phyloP scores from a whole-genome alignment of 2,329 filamentous ascomycete species.

The Emergomyces orientalis region DNA sequence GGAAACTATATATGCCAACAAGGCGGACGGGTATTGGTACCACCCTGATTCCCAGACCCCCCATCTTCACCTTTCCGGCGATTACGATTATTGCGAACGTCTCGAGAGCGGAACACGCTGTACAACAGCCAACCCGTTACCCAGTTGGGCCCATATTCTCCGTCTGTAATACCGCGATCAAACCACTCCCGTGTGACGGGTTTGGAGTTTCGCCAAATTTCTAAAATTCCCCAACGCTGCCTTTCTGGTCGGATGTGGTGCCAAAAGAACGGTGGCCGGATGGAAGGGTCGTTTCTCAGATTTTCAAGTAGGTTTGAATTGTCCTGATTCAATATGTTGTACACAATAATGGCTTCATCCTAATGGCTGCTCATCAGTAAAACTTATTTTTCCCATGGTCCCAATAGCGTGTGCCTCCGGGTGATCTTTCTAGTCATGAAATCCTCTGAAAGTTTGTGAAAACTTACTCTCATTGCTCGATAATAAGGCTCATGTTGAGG shows the following conservation, averaged over 20 bases:
- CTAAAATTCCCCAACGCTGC: slow-evolving; percentile 34
- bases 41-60: slow-evolving; percentile 11
- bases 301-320: slow-evolving; percentile 34
- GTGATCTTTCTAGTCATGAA: not conserved
- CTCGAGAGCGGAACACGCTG: slow-evolving; percentile 40
- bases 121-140: slow-evolving; percentile 40
- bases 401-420: not conserved
- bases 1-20: not conserved
- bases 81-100: slow-evolving; percentile 40
- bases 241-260: slow-evolving; percentile 38
- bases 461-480: slow-evolving; percentile 37
- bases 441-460: not conserved
- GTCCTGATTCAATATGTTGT: slow-evolving; percentile 35
- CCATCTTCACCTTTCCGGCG: slow-evolving; percentile 29
- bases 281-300: slow-evolving; percentile 29
- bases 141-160: slow-evolving; percentile 40
- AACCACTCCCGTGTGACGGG: slow-evolving; percentile 33
- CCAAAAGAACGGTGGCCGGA: slow-evolving; percentile 38
- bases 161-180: slow-evolving; percentile 32
- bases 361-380: slow-evolving; percentile 15
- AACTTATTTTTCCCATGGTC: not conserved
- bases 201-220: slow-evolving; percentile 35
- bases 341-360: slow-evolving; percentile 39
- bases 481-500: slow-evolving; percentile 38
- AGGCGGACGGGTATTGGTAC: slow-evolving; percentile 1